Conservation (phyloP, 768 basidiomycete species). For the Termitomyces sp. region DNA sequence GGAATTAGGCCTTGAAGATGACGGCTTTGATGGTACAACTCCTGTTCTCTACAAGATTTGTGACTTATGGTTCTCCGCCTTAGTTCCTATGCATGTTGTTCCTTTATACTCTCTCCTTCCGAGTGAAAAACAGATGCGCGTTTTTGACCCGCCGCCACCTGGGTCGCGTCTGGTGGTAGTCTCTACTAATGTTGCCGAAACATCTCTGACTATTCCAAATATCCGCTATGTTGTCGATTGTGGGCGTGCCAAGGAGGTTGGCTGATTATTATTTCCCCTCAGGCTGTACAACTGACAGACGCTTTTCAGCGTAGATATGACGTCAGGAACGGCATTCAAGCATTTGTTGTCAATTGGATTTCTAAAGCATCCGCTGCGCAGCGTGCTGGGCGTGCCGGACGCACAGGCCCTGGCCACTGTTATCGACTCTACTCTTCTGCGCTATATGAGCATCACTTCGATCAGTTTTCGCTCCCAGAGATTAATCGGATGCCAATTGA, state of each 20-base stretch:
- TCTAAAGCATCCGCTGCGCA: slow-evolving; percentile 95
- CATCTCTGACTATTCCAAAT: slow-evolving; percentile 93
- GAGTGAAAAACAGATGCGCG: slow-evolving; percentile 92
- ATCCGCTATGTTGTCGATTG: slow-evolving; percentile 98
- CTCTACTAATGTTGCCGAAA: slow-evolving; percentile 95
- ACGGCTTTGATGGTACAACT: slow-evolving; percentile 60
- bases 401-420: slow-evolving; percentile 97
- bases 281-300: background rate
- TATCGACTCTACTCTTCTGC: slow-evolving; percentile 96
- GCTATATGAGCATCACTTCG: slow-evolving; percentile 90
- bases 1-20: slow-evolving; percentile 53
- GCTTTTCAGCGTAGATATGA: slow-evolving; percentile 74
- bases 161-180: slow-evolving; percentile 87
- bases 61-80: background rate
- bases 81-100: slow-evolving; percentile 91
- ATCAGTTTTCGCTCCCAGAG: slow-evolving; percentile 83
- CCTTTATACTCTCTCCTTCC: slow-evolving; percentile 91
- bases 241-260: slow-evolving; percentile 90
- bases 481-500: slow-evolving; percentile 96
- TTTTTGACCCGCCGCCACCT: slow-evolving; percentile 80
- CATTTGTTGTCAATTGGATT: slow-evolving; percentile 90
- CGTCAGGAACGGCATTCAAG: slow-evolving; percentile 73
- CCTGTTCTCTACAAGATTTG: slow-evolving; percentile 1
- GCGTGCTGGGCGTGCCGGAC: slow-evolving; percentile 92
- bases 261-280: background rate